phyloP scores from a whole-genome alignment of 495 filamentous ascomycete genomes.

The Stereocaulon alpinum region DNA sequence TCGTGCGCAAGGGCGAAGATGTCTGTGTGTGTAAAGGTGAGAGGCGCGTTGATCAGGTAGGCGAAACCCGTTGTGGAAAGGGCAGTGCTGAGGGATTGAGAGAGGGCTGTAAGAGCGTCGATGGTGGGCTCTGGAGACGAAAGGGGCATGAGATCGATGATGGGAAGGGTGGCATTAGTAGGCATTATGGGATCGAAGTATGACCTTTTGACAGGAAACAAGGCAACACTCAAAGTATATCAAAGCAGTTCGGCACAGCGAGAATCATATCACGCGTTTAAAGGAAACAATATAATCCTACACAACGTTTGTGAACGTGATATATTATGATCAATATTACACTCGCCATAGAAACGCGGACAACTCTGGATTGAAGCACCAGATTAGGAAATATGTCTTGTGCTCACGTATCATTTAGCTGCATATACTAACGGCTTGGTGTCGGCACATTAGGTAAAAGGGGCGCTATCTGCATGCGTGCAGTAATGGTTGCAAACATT shows the following conservation, averaged over 20 bases:
- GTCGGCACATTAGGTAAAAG: not conserved
- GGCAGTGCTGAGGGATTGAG: constrained; percentile 27
- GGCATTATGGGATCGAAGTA: not conserved
- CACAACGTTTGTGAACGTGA: not conserved
- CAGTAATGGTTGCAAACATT: not conserved
- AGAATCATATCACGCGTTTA: too few species aligned
- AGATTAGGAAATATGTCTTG: not conserved
- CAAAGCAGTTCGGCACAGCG: too few species aligned
- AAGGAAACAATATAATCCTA: too few species aligned
- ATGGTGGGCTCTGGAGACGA: not conserved
- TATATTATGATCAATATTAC: not conserved
- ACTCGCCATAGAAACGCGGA: too few species aligned
- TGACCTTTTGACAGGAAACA: not conserved
- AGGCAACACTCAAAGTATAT: not conserved
- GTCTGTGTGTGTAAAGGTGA: constrained; percentile 32
- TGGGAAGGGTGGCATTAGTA: not conserved
- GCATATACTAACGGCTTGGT: not conserved
- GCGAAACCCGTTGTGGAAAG: constrained; percentile 39
- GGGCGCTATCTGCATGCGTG: not conserved
- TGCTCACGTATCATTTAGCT: not conserved
- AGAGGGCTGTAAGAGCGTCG: not conserved
- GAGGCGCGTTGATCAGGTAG: constrained; percentile 33
- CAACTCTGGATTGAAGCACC: not conserved
- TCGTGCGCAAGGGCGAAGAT: constrained; percentile 33
- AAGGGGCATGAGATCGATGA: not conserved